Percentiles rank a stretch among this genome's conserved stretches.
Conservation (phyloP, 257 asterid genomes). For the Vinca minor region DNA sequence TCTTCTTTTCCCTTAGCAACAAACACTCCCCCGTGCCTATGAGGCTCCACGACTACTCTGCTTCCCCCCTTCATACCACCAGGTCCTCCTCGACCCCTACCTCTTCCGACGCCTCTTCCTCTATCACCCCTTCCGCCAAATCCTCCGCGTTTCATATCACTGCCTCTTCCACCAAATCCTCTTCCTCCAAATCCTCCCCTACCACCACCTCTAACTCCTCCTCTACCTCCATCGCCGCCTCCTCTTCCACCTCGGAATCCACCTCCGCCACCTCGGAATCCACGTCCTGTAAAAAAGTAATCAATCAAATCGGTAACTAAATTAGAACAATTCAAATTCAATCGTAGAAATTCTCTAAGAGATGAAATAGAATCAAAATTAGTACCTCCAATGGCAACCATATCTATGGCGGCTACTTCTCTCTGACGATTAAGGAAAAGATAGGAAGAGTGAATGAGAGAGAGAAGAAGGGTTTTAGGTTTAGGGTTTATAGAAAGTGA, state of each 20-base stretch:
- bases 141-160: conserved; percentile 38
- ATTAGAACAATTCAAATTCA: too few relatives aligned
- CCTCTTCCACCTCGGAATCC: conserved; percentile 59
- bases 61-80: conserved; percentile 78
- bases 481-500: conserved; percentile 12
- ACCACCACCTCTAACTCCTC: conserved; percentile 33
- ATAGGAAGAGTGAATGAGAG: too few relatives aligned
- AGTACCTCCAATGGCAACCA: conserved; percentile 24
- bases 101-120: conserved; percentile 32
- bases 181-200: conserved; percentile 42
- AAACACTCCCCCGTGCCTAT: conserved; percentile 84
- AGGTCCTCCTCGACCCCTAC: conserved; percentile 33
- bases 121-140: conserved; percentile 29
- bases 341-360: too few relatives aligned
- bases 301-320: not conserved
- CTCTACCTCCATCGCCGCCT: conserved; percentile 41
- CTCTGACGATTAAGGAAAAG: not conserved
- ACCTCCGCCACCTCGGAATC: conserved; percentile 52
- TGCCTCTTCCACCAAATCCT: too few relatives aligned
- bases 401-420: conserved; percentile 7
- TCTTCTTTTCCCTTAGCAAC: conserved; percentile 91
- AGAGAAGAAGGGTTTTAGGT: not conserved
- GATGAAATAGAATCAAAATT: not conserved
- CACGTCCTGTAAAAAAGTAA: conserved; percentile 28
- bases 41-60: conserved; percentile 80